phyloP scores from a whole-genome alignment of 352 stramenopile genomes.

The Globisporangium perplexum region DNA sequence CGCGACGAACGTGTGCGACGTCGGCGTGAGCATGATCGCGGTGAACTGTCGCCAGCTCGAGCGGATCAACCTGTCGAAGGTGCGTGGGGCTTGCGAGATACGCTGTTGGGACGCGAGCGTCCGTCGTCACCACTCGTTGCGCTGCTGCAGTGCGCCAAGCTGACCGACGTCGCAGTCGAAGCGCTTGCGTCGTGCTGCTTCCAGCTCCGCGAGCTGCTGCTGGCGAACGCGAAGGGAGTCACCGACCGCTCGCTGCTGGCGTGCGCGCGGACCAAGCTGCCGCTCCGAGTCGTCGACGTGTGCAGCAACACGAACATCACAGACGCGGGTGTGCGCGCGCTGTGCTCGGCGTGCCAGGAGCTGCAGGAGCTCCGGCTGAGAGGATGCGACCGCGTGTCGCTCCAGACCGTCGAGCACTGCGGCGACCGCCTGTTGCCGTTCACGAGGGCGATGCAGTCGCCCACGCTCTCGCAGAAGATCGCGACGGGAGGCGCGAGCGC shows the following conservation, averaged over 20 bases:
- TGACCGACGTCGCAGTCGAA: slow-evolving; percentile 47
- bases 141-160: slow-evolving; percentile 25
- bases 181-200: slow-evolving; percentile 43
- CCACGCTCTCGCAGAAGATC: slow-evolving; percentile 34
- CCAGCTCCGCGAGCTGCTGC: slow-evolving; percentile 25
- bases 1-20: slow-evolving; percentile 53
- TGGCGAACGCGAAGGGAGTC: slow-evolving; percentile 33
- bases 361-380: slow-evolving; percentile 55
- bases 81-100: slow-evolving; percentile 4
- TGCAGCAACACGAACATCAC: slow-evolving; percentile 59
- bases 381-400: slow-evolving; percentile 55
- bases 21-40: slow-evolving; percentile 48
- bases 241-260: slow-evolving; percentile 43
- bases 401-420: slow-evolving; percentile 27
- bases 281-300: slow-evolving; percentile 41
- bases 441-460: slow-evolving; percentile 20
- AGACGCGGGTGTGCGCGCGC: slow-evolving; percentile 29
- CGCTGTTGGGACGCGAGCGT: too few relatives aligned
- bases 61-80: slow-evolving; percentile 59
- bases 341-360: slow-evolving; percentile 32
- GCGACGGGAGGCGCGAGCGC: slow-evolving; percentile 30
- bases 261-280: slow-evolving; percentile 33
- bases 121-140: background rate
- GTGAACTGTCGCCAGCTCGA: slow-evolving; percentile 31
- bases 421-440: slow-evolving; percentile 32